Percentiles rank a stretch among this genome's conserved stretches.
phyloP scores from a whole-genome alignment of 2,329 filamentous ascomycete species.

The Amauroascus verrucosus region DNA sequence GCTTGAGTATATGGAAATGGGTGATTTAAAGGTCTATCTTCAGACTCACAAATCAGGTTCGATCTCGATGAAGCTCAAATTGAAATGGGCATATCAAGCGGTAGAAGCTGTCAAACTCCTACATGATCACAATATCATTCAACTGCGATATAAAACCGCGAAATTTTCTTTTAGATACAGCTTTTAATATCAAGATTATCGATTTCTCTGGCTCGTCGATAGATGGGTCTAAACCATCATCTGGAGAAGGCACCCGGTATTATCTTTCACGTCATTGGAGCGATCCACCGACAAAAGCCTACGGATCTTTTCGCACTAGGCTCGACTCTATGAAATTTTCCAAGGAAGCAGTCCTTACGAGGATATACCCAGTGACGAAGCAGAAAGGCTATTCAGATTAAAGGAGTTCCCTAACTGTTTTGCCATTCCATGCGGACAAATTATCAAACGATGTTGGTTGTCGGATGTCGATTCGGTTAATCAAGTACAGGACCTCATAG shows the following conservation, averaged over 20 bases:
- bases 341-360: conserved; percentile 16
- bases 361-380: conserved; percentile 18
- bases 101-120: conserved; percentile 28
- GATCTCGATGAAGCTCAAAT: conserved; percentile 13
- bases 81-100: conserved; percentile 27
- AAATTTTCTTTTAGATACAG: conserved; percentile 31
- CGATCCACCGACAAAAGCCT: conserved; percentile 16
- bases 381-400: conserved; percentile 13
- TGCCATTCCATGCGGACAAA: conserved; percentile 16
- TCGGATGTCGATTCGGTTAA: conserved; percentile 16
- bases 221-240: conserved; percentile 19
- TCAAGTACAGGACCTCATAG: background rate
- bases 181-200: conserved; percentile 29
- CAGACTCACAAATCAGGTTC: background rate
- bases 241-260: conserved; percentile 16
- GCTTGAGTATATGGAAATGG: conserved; percentile 11
- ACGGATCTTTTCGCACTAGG: conserved; percentile 20
- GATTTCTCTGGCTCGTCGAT: conserved; percentile 31
- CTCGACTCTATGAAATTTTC: conserved; percentile 19
- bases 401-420: conserved; percentile 18
- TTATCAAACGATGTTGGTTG: conserved; percentile 19
- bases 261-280: conserved; percentile 19
- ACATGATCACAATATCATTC: conserved; percentile 31
- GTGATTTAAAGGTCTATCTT: conserved; percentile 7
- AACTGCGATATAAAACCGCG: conserved; percentile 34